Percentiles rank a stretch among this genome's conserved stretches.
Evolutionary conservation across 148 eudicot species (phyloP).

Genomic region (Hydrangea macrophylla): DNA sequence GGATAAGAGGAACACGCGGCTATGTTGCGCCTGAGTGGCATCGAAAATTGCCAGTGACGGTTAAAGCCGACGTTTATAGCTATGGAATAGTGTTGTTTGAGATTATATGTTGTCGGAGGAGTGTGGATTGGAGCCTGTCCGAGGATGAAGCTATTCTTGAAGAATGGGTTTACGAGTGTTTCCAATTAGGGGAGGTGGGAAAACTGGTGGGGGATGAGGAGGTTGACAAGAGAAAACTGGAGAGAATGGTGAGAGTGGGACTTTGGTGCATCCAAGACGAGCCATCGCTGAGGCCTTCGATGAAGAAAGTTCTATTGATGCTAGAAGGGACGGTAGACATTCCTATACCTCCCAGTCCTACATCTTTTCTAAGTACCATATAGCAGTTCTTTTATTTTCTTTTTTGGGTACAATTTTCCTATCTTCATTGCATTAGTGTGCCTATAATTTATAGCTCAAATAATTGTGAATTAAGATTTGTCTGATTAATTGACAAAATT

Average conservation of each 20-base stretch:
- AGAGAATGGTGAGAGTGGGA: slow-evolving; percentile 5
- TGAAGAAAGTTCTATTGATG: slow-evolving; percentile 11
- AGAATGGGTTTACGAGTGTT: slow-evolving; percentile 12
- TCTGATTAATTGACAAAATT: too few species aligned
- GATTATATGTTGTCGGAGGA: slow-evolving; percentile 12
- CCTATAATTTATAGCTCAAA: too few species aligned
- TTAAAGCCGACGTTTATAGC: slow-evolving; percentile 12
- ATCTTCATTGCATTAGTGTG: too few species aligned
- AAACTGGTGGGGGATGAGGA: slow-evolving; percentile 4
- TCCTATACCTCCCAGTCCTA: slow-evolving; percentile 1
- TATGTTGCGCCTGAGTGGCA: slow-evolving; percentile 17
- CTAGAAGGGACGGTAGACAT: slow-evolving; percentile 9
- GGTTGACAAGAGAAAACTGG: slow-evolving; percentile 2
- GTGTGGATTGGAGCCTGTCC: slow-evolving; percentile 11
- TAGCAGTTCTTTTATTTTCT: background rate
- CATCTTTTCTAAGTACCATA: background rate
- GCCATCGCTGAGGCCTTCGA: slow-evolving; percentile 10
- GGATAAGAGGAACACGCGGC: slow-evolving; percentile 6
- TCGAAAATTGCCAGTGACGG: background rate
- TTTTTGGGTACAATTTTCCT: too few species aligned
- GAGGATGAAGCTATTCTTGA: slow-evolving; percentile 12
- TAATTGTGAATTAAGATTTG: too few species aligned
- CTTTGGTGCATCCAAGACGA: slow-evolving; percentile 14
- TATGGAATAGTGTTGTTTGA: slow-evolving; percentile 6
- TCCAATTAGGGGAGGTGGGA: background rate